Percentiles rank a stretch among this genome's conserved stretches.
Evolutionary conservation across 352 stramenopile genomes (phyloP).

Genomic region (Phytophthora ohioensis): DNA sequence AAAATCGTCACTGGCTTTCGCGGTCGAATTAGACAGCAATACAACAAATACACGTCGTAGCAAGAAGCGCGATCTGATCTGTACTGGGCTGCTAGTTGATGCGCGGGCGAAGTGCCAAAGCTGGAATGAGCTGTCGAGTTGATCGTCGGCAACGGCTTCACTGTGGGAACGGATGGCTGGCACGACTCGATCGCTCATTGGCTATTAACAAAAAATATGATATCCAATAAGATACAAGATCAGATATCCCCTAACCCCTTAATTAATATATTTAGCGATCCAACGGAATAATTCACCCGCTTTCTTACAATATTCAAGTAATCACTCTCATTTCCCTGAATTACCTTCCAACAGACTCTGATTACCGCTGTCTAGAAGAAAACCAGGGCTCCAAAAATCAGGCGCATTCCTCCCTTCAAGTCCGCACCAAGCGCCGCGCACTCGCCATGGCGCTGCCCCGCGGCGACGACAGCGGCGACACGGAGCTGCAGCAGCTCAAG

Average conservation of each 20-base stretch:
- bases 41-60: neutral
- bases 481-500: slow-evolving; percentile 76
- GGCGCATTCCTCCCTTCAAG: slow-evolving; percentile 19
- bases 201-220: neutral
- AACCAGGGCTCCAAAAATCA: slow-evolving; percentile 18
- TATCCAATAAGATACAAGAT: slow-evolving; percentile 5
- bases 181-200: slow-evolving; percentile 12
- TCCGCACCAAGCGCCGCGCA: slow-evolving; percentile 14
- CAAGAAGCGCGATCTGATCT: neutral
- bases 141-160: neutral
- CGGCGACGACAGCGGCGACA: slow-evolving; percentile 38
- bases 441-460: slow-evolving; percentile 40
- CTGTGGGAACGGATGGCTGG: slow-evolving; percentile 23
- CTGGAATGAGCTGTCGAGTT: slow-evolving; percentile 23
- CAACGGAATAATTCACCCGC: slow-evolving; percentile 10
- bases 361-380: slow-evolving; percentile 11
- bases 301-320: neutral
- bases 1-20: slow-evolving; percentile 78
- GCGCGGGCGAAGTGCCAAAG: slow-evolving; percentile 11
- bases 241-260: slow-evolving; percentile 1
- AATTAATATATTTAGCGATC: slow-evolving; percentile 1
- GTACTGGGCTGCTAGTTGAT: neutral
- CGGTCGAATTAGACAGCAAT: slow-evolving; percentile 16
- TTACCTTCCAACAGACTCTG: neutral
- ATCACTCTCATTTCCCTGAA: neutral